These are phyloP conservation scores for Barnettozyma sucrosica DNA, from an alignment of 805 yeast species.

Conservation along the genomic window DNA sequence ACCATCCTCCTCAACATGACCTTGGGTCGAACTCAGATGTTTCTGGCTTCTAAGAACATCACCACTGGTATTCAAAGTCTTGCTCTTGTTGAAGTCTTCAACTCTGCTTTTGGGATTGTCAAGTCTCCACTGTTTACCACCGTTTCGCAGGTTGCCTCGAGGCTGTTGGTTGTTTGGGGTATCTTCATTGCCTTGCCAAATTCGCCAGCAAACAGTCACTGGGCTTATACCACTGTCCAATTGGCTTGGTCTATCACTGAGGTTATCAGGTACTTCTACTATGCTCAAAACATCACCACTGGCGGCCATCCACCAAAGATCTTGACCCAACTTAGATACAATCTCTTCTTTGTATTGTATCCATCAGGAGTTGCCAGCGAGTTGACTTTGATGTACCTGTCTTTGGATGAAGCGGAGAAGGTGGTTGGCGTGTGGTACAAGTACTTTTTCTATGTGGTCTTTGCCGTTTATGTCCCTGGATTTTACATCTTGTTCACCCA, in stretches of 20 bases:
- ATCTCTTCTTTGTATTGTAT: conserved; percentile 73
- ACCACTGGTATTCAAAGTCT: conserved; percentile 67
- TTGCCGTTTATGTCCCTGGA: conserved; percentile 79
- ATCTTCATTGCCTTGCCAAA: conserved; percentile 70
- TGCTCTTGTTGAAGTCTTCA: conserved; percentile 77
- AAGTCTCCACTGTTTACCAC: conserved; percentile 83
- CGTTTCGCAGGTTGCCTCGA: conserved; percentile 78
- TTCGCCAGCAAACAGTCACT: conserved; percentile 53
- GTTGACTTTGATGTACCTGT: conserved; percentile 57
- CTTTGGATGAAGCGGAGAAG: conserved; percentile 62
- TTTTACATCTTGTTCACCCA: conserved; percentile 78
- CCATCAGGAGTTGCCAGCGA: conserved; percentile 94
- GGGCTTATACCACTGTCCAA: conserved; percentile 62
- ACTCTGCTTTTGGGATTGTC: conserved; percentile 74
- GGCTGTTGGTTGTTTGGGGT: conserved; percentile 79
- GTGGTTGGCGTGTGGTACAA: conserved; percentile 47
- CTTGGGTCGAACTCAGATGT: conserved; percentile 62
- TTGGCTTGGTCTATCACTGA: conserved; percentile 95
- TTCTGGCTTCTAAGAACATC: conserved; percentile 49
- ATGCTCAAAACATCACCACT: conserved; percentile 58
- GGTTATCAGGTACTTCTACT: conserved; percentile 80
- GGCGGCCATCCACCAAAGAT: conserved; percentile 47
- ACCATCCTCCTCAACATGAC: conserved; percentile 34
- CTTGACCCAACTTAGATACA: conserved; percentile 74
- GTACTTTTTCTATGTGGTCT: conserved; percentile 46